Evolutionary conservation across 176 grass and related monocot species (phyloP), one percentile per base, ranked within the genome.

Genomic region (Canna indica): DNA sequence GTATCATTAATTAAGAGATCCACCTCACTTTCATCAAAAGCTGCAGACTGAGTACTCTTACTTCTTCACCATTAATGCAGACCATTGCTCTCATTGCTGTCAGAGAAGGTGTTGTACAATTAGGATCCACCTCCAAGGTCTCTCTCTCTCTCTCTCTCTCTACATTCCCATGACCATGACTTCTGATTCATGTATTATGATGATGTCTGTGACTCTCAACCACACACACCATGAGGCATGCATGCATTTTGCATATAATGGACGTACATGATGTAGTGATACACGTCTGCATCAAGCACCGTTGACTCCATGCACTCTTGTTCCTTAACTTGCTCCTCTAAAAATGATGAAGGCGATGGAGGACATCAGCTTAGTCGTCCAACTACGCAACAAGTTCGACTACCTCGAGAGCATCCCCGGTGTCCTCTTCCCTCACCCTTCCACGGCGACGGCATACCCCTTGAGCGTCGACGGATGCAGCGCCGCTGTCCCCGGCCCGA

Each of bases 361-460:
- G 78, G 95, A 99, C 81, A 35, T 99, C 41, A 93, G 84, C 69
- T 90, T 88, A 68, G 86, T 99, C 35, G 90, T 90, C 77, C 75
- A 81, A 71, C 86, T 99, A 62, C 95, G 95, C 9, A 84, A 84
- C 64, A 93, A 93, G 77, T 99, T 99, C 77, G 75, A 79, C 73
- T 99, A 93, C 84, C 87, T 99, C 22, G 90, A 93, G 74, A 99
- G 84, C 90, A 99, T 99, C 74, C 94, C 90, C 27, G 90, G 89
- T 4, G 90, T 99, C 71, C 84, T 99, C 57, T 81, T 99, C 47
- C 95, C 90, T n/a, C 95, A 99, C 80, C 95, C 95, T 18, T 99
- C 89, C 22, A 81, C 89, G 13, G 66, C 77, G 29, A 77, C 75
- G 28, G 46, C 62, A 0, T 77, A 18, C 53, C 26, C 9, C 53